These are phyloP conservation scores for Oryza punctata DNA, from an alignment of 176 grass and related monocot species.

Conservation along the genomic window DNA sequence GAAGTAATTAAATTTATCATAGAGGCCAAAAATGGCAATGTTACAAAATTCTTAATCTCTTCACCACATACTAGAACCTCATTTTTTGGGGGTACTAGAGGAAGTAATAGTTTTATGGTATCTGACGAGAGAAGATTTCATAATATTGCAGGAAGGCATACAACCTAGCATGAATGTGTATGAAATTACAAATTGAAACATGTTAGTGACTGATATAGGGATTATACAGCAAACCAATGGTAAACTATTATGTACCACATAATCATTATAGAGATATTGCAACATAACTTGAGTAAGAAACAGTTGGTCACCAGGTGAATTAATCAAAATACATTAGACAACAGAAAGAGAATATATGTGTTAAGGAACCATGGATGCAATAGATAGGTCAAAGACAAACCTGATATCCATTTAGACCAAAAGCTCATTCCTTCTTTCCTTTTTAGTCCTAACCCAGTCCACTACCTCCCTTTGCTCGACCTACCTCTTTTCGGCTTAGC, in stretches of 20 bases:
- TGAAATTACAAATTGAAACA: not conserved
- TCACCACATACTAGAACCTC: slow-evolving; percentile 1
- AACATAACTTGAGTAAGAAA: not conserved
- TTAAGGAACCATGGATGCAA: not conserved
- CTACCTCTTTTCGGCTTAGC: too few species aligned
- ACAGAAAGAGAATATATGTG: not conserved
- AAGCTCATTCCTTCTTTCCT: too few species aligned
- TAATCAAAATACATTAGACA: slow-evolving; percentile 1
- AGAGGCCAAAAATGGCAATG: not conserved
- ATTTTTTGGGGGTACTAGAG: not conserved
- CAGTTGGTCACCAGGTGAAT: not conserved
- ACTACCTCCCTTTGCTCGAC: too few species aligned
- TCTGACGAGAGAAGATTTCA: not conserved
- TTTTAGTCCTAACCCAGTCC: too few species aligned
- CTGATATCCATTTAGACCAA: slow-evolving; percentile 97
- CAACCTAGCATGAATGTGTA: not conserved
- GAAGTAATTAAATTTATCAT: not conserved
- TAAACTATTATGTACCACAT: not conserved
- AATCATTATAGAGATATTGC: not conserved
- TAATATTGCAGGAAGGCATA: not conserved
- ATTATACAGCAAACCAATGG: not conserved
- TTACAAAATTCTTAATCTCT: slow-evolving; percentile 33
- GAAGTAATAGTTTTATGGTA: not conserved
- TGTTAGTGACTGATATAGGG: not conserved
- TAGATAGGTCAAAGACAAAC: slow-evolving; percentile 41